A percentile compares a stretch with the other conserved stretches of the same genome.
Conservation (phyloP, 495 filamentous ascomycete genomes). For the Penicillium taxi region DNA sequence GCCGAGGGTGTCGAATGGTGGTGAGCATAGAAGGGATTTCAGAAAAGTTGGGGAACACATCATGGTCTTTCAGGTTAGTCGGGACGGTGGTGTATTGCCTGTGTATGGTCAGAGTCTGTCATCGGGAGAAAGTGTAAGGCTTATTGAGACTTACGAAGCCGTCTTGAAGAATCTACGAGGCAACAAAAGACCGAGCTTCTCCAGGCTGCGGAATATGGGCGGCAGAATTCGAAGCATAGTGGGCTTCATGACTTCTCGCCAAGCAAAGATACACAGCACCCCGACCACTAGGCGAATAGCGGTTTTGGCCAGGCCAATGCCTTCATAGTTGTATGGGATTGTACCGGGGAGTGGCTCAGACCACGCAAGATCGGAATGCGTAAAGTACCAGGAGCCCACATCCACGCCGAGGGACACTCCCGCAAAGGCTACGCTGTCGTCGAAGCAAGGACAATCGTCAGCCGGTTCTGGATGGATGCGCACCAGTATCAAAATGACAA, state of each 20-base stretch:
- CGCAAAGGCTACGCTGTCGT: slow-evolving; percentile 90
- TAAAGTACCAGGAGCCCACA: slow-evolving; percentile 73
- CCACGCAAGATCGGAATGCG: slow-evolving; percentile 47
- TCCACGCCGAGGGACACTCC: slow-evolving; percentile 80
- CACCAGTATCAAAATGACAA: slow-evolving; percentile 65
- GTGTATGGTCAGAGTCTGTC: not conserved
- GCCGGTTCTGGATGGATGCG: slow-evolving; percentile 92
- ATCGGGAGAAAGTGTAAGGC: not conserved
- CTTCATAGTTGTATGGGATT: slow-evolving; percentile 55
- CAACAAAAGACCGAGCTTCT: slow-evolving; percentile 65
- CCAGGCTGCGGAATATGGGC: slow-evolving; percentile 78
- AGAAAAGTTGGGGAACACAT: slow-evolving; percentile 74
- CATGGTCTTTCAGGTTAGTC: slow-evolving; percentile 66
- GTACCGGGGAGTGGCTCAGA: slow-evolving; percentile 51
- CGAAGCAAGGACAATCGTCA: slow-evolving; percentile 95
- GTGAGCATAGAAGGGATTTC: slow-evolving; percentile 73
- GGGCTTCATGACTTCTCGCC: slow-evolving; percentile 84
- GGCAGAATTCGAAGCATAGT: slow-evolving; percentile 67
- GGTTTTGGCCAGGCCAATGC: slow-evolving; percentile 53
- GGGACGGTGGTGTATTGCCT: slow-evolving; percentile 84
- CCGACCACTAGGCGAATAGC: slow-evolving; percentile 64
- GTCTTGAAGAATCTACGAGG: slow-evolving; percentile 84
- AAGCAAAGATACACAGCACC: slow-evolving; percentile 74
- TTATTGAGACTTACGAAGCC: slow-evolving; percentile 56
- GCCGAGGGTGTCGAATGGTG: slow-evolving; percentile 69